Percentiles rank a stretch among this genome's conserved stretches.
Conservation (phyloP, 2,329 filamentous ascomycete genomes). For the Podosphaera leucotricha region DNA sequence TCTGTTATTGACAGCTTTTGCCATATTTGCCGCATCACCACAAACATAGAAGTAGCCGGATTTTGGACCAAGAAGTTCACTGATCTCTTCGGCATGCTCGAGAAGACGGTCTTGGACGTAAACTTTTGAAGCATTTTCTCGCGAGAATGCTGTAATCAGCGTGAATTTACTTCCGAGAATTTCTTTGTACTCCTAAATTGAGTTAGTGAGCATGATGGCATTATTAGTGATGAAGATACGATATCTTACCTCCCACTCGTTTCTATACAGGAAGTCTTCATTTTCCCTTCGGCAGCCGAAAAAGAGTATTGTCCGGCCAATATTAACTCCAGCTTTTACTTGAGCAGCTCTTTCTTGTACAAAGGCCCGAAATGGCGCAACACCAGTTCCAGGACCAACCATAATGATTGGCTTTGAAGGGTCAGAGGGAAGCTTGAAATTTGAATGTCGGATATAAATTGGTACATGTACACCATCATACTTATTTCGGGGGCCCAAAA, state of each 20-base stretch:
- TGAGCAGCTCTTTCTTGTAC: constrained; percentile 96
- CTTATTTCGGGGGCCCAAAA: constrained; percentile 80
- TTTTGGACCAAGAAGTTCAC: constrained; percentile 62
- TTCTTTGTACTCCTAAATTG: constrained; percentile 50
- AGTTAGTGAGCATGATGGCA: constrained; percentile 9
- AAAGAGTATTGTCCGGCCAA: constrained; percentile 81
- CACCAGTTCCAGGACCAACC: constrained; percentile 92
- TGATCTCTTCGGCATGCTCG: constrained; percentile 63
- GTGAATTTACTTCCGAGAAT: constrained; percentile 73
- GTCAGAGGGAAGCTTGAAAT: constrained; percentile 87
- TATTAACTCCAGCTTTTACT: constrained; percentile 88
- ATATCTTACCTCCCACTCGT: constrained; percentile 99
- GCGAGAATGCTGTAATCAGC: constrained; percentile 85
- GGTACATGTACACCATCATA: constrained; percentile 91
- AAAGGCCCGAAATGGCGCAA: constrained; percentile 97
- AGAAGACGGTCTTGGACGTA: constrained; percentile 89
- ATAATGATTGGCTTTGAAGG: constrained; percentile 91
- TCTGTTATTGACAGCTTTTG: constrained; percentile 73
- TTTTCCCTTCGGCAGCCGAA: constrained; percentile 93
- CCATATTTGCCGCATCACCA: constrained; percentile 94
- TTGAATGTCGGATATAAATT: constrained; percentile 89
- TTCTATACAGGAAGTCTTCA: constrained; percentile 95
- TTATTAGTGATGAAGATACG: no score
- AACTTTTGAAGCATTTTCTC: constrained; percentile 66
- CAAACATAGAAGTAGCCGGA: constrained; percentile 88